Conservation (phyloP, 2,329 filamentous ascomycete species). For the Endothia cerciana region DNA sequence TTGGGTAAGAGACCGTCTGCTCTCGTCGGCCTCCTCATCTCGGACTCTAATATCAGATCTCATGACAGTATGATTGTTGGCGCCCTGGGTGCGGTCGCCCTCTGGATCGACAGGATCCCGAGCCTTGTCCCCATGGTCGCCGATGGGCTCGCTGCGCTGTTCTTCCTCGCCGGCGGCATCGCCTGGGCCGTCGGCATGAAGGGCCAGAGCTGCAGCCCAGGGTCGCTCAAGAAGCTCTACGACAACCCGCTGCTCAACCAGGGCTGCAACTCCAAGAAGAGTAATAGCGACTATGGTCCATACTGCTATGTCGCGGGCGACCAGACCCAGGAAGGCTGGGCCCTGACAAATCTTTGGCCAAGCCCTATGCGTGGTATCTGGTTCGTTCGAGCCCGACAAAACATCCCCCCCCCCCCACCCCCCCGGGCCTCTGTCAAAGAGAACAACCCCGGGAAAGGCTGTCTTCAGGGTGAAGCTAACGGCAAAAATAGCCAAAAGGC, state of each 20-base stretch:
- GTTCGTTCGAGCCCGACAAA: neutral
- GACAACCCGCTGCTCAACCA: slow-evolving; percentile 12
- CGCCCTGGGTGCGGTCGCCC: slow-evolving; percentile 33
- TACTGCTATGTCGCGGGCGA: slow-evolving; percentile 8
- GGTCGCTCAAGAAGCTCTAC: slow-evolving; percentile 9
- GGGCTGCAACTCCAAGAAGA: neutral
- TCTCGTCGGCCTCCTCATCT: neutral
- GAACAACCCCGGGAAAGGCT: no score
- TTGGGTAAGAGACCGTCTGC: slow-evolving; percentile 29
- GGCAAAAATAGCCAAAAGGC: neutral
- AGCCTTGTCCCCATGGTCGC: slow-evolving; percentile 32
- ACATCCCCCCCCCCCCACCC: no score
- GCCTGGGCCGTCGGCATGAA: slow-evolving; percentile 26
- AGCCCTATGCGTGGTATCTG: neutral
- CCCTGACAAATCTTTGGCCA: neutral
- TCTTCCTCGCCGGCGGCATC: slow-evolving; percentile 41
- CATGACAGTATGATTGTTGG: slow-evolving; percentile 35
- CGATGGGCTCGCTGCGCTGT: slow-evolving; percentile 37
- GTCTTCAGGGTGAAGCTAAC: neutral
- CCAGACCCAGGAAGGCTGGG: neutral
- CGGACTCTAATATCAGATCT: neutral
- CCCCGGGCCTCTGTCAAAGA: no score
- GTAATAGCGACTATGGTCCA: neutral
- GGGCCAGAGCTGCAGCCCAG: slow-evolving; percentile 8
- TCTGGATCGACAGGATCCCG: slow-evolving; percentile 39